Conservation (phyloP, 306 rosid genomes). For the Lathyrus aphaca region DNA sequence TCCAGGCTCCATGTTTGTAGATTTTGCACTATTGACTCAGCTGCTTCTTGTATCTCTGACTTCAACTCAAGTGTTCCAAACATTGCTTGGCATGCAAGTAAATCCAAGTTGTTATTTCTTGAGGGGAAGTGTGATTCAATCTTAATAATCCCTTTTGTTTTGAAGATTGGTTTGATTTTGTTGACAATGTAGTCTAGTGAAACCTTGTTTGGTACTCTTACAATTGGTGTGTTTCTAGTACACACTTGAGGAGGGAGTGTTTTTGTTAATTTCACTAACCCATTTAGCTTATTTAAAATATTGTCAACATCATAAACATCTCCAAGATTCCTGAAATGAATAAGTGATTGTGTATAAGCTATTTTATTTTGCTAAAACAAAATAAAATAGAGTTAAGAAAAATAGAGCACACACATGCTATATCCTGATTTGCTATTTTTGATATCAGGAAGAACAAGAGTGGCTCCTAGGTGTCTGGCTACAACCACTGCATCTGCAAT, state of each 20-base stretch:
- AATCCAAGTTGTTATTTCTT: constrained; percentile 24
- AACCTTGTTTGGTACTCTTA: constrained; percentile 45
- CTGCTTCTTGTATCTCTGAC: constrained; percentile 37
- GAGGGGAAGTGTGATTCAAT: constrained; percentile 51
- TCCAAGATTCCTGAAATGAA: constrained; percentile 44
- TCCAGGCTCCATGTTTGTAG: constrained; percentile 37
- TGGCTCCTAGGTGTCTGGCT: constrained; percentile 49
- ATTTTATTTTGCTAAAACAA: not conserved
- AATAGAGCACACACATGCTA: constrained; percentile 38
- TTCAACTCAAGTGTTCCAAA: constrained; percentile 45
- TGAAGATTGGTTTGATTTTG: constrained; percentile 43
- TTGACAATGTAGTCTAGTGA: constrained; percentile 38
- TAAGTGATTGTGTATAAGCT: not conserved
- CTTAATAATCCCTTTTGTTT: constrained; percentile 40
- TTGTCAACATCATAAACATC: constrained; percentile 47
- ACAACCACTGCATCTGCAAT: constrained; percentile 52
- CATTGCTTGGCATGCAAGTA: constrained; percentile 46
- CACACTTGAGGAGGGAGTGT: constrained; percentile 28
- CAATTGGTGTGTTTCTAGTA: constrained; percentile 26
- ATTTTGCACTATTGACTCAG: constrained; percentile 32
- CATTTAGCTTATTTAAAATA: constrained; percentile 31
- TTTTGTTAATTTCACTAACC: constrained; percentile 44
- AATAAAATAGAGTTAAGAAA: not conserved
- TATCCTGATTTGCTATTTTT: constrained; percentile 37
- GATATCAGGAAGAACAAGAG: constrained; percentile 55